A percentile compares a stretch with the other conserved stretches of the same genome.
Conservation (phyloP, 2,329 filamentous ascomycete genomes). For the Leptographium procerum region DNA sequence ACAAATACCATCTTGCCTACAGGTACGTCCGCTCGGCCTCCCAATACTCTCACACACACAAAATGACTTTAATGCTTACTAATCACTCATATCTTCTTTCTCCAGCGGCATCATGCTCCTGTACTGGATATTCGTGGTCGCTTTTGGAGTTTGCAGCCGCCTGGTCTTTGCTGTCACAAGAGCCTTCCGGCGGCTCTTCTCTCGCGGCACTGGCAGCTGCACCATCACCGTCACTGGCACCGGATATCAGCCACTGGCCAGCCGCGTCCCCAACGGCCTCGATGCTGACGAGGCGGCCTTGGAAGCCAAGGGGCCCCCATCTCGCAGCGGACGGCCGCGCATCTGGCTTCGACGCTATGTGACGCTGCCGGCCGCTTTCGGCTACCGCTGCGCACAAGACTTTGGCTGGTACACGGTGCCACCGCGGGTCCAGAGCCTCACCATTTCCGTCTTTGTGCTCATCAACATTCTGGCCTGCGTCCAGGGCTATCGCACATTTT, state of each 20-base stretch:
- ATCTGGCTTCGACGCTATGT: conserved; percentile 7
- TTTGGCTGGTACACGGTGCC: conserved; percentile 23
- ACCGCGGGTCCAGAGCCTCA: conserved; percentile 12
- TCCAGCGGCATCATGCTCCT: conserved; percentile 16
- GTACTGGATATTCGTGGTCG: conserved; percentile 28
- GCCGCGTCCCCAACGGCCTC: not conserved
- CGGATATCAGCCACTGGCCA: not conserved
- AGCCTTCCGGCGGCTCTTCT: not conserved
- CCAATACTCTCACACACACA: not conserved
- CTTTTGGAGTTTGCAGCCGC: conserved; percentile 10
- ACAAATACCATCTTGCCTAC: conserved; percentile 23
- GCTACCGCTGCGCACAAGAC: conserved; percentile 29
- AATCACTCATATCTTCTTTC: not conserved
- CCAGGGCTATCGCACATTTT: conserved; percentile 11
- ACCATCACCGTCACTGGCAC: no score
- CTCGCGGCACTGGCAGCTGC: no score
- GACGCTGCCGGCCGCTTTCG: conserved; percentile 25
- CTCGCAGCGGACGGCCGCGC: not conserved
- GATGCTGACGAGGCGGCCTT: not conserved
- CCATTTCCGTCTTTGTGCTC: conserved; percentile 6
- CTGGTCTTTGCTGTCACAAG: not conserved
- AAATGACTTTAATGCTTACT: not conserved
- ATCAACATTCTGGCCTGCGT: conserved; percentile 9
- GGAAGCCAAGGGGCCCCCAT: not conserved
- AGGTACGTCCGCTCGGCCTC: conserved; percentile 19